Evolutionary conservation across 1,139 yeast genomes (phyloP).

Genomic region (Pichiaceae sp.): DNA sequence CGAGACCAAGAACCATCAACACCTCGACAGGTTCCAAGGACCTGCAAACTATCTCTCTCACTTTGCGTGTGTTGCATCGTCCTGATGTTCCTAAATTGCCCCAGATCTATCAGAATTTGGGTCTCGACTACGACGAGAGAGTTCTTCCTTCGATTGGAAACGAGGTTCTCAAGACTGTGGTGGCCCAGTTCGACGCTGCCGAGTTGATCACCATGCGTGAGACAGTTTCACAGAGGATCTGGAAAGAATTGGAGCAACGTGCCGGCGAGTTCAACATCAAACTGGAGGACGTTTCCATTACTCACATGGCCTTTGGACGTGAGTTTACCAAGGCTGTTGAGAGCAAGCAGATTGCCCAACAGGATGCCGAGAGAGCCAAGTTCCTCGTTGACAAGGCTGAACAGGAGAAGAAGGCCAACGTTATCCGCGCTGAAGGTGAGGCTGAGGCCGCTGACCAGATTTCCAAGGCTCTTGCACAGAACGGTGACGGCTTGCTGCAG

Average conservation of each 20-base stretch:
- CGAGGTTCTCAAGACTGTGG: slow-evolving; percentile 89
- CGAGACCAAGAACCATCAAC: slow-evolving; percentile 85
- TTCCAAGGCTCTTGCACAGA: slow-evolving; percentile 85
- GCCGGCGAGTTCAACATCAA: slow-evolving; percentile 85
- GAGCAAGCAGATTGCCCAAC: slow-evolving; percentile 98
- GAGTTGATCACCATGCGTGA: slow-evolving; percentile 97
- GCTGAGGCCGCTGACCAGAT: slow-evolving; percentile 97
- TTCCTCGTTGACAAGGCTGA: slow-evolving; percentile 94
- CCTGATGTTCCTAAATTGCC: slow-evolving; percentile 86
- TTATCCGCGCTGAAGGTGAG: slow-evolving; percentile 98
- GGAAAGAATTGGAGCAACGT: slow-evolving; percentile 77
- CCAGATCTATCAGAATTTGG: slow-evolving; percentile 79
- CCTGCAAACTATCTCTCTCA: slow-evolving; percentile 88
- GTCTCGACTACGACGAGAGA: slow-evolving; percentile 93
- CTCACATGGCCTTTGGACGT: slow-evolving; percentile 95
- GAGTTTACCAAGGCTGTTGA: slow-evolving; percentile 99
- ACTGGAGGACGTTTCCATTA: slow-evolving; percentile 94
- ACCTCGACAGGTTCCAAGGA: slow-evolving; percentile 97
- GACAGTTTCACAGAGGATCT: slow-evolving; percentile 81
- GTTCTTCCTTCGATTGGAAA: slow-evolving; percentile 96
- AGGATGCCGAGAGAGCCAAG: slow-evolving; percentile 96
- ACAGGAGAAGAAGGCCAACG: slow-evolving; percentile 91
- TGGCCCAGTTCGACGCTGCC: slow-evolving; percentile 97
- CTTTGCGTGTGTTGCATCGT: slow-evolving; percentile 87
- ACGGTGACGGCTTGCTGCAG: slow-evolving; percentile 92